Conservation (phyloP, 352 stramenopile genomes). For the Pythium oligandrum region DNA sequence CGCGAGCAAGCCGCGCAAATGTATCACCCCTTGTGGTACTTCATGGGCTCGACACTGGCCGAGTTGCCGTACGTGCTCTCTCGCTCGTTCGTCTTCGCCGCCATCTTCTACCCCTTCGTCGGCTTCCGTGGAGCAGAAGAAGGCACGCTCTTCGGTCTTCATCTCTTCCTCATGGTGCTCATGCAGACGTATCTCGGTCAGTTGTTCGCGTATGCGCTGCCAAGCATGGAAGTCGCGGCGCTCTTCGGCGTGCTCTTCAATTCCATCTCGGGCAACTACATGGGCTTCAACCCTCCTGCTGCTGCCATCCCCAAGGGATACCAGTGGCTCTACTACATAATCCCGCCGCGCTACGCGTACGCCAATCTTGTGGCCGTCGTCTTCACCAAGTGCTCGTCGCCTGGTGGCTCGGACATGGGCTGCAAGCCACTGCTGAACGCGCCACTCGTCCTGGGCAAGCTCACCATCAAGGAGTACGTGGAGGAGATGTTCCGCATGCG, state of each 20-base stretch:
- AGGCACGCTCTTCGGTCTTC: conserved; percentile 18
- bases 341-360: conserved; percentile 15
- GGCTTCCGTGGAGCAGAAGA: conserved; percentile 18
- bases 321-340: conserved; percentile 25
- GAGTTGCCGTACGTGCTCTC: conserved; percentile 44
- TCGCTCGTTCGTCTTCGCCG: conserved; percentile 14
- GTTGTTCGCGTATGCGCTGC: conserved; percentile 23
- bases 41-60: conserved; percentile 47
- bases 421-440: conserved; percentile 16
- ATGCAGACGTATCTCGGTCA: conserved; percentile 27
- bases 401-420: conserved; percentile 10
- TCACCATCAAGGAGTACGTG: conserved; percentile 27
- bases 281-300: conserved; percentile 27
- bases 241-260: conserved; percentile 24
- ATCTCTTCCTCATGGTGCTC: conserved; percentile 19
- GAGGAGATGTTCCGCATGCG: conserved; percentile 24
- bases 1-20: conserved; percentile 69
- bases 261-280: conserved; percentile 27
- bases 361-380: conserved; percentile 9
- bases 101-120: conserved; percentile 31
- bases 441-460: conserved; percentile 10
- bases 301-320: conserved; percentile 18
- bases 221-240: conserved; percentile 14
- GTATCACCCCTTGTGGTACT: conserved; percentile 63
- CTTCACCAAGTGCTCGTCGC: conserved; percentile 9